These are phyloP conservation scores for Mitragyna speciosa DNA, from an alignment of 257 asterid species.

Conservation along the genomic window DNA sequence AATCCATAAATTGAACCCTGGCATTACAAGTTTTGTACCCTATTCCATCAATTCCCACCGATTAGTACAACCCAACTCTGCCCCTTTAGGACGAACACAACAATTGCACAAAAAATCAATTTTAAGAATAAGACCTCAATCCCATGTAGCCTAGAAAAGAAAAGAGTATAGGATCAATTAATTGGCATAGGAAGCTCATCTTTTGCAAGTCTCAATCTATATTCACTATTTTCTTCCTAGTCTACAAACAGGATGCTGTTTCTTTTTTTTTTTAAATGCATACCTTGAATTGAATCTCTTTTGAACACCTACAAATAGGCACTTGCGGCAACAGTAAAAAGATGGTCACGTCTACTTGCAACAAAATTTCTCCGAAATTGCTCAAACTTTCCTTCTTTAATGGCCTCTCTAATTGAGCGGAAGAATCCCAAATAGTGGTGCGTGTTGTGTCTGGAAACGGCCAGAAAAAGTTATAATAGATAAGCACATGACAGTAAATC, in stretches of 20 bases:
- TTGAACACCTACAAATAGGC: slow-evolving; percentile 15
- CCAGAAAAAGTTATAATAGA: not conserved
- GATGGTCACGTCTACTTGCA: slow-evolving; percentile 49
- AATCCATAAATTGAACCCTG: not conserved
- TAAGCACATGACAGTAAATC: slow-evolving; percentile 9
- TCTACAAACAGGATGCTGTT: not conserved
- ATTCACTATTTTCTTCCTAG: no score
- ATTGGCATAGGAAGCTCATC: no score
- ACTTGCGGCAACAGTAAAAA: slow-evolving; percentile 37
- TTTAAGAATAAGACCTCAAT: not conserved
- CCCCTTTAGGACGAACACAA: not conserved
- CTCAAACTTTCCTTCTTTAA: slow-evolving; percentile 60
- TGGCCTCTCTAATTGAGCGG: slow-evolving; percentile 66
- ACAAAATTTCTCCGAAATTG: slow-evolving; percentile 57
- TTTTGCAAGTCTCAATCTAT: not conserved
- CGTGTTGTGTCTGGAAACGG: slow-evolving; percentile 70
- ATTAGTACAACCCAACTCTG: not conserved
- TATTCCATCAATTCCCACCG: not conserved
- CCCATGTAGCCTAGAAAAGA: not conserved
- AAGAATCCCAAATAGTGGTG: slow-evolving; percentile 92
- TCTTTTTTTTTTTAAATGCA: not conserved
- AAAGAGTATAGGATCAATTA: not conserved
- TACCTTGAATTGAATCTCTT: not conserved
- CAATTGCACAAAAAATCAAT: not conserved
- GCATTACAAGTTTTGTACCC: not conserved